A percentile compares a stretch with the other conserved stretches of the same genome.
Evolutionary conservation across 164 flowering plant species (phyloP).

Genomic region (Malania oleifera): DNA sequence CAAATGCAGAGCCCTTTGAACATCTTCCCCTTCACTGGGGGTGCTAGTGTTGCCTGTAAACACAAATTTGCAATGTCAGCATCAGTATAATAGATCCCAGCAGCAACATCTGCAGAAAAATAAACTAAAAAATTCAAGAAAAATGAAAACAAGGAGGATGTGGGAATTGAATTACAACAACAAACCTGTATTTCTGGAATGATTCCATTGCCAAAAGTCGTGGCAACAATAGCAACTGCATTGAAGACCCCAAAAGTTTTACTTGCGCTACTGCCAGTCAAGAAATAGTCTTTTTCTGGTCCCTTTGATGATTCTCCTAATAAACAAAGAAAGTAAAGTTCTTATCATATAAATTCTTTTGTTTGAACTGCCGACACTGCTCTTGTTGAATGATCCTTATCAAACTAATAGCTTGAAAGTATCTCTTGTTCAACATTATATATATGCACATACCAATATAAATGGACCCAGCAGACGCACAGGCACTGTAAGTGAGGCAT

Average conservation of each 20-base stretch:
- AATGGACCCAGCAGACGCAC: slow-evolving; percentile 72
- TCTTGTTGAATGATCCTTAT: no score
- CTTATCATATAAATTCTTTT: no score
- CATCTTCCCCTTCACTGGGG: slow-evolving; percentile 93
- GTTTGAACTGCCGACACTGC: no score
- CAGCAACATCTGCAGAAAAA: no score
- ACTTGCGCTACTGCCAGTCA: slow-evolving; percentile 25
- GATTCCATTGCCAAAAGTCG: slow-evolving; percentile 90
- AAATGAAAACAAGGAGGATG: no score
- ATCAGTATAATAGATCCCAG: no score
- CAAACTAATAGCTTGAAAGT: no score
- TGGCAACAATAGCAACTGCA: slow-evolving; percentile 81
- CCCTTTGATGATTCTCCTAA: slow-evolving; percentile 70
- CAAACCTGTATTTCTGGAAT: slow-evolving; percentile 94
- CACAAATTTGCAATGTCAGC: background rate
- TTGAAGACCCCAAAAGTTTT: slow-evolving; percentile 68
- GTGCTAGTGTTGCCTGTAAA: slow-evolving; percentile 75
- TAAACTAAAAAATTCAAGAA: no score
- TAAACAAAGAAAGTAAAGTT: no score
- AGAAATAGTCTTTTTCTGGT: slow-evolving; percentile 61
- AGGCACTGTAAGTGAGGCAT: slow-evolving; percentile 70
- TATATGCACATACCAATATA: slow-evolving; percentile 44
- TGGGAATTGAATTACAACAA: background rate
- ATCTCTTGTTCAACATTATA: no score
- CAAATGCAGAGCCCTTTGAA: slow-evolving; percentile 80